A percentile compares a stretch with the other conserved stretches of the same genome.
Evolutionary conservation across 1,284 basidiomycete species (phyloP).

Genomic region (Austroboletus novae-zelandiae): DNA sequence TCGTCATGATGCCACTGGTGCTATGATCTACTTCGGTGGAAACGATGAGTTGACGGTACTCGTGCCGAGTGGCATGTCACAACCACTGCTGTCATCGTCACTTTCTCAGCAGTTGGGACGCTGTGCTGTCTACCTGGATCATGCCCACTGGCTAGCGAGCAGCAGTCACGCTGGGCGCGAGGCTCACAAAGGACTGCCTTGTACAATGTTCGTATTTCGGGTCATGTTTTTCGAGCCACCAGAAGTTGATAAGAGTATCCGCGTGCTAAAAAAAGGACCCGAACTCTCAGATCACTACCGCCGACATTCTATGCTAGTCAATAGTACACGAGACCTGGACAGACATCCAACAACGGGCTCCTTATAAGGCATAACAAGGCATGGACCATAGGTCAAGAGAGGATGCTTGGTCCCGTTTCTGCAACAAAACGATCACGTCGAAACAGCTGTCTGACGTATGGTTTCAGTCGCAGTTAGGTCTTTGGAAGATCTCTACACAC

Average conservation of each 20-base stretch:
- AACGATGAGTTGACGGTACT: too few species aligned
- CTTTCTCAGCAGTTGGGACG: too few species aligned
- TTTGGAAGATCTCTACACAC: conserved; percentile 38
- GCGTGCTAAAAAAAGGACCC: conserved; percentile 17
- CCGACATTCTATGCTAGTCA: conserved; percentile 44
- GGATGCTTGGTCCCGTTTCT: conserved; percentile 30
- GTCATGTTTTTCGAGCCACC: conserved; percentile 46
- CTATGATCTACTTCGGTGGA: too few species aligned
- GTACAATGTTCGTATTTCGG: too few species aligned
- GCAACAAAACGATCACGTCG: not conserved
- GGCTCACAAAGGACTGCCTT: too few species aligned
- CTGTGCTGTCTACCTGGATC: too few species aligned
- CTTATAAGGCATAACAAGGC: conserved; percentile 50
- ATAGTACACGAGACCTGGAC: conserved; percentile 45
- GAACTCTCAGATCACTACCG: conserved; percentile 14
- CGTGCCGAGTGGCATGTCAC: too few species aligned
- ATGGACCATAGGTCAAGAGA: conserved; percentile 37
- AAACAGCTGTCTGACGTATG: conserved; percentile 27
- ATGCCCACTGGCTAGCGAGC: too few species aligned
- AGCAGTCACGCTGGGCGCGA: too few species aligned
- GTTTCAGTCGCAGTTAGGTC: conserved; percentile 37
- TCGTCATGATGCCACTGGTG: too few species aligned
- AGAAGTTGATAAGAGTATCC: conserved; percentile 43
- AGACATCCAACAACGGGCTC: conserved; percentile 38
- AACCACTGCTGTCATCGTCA: too few species aligned